Percentiles rank a stretch among this genome's conserved stretches.
phyloP scores from a whole-genome alignment of 129 eudicot species.

The Saposhnikovia divaricata region DNA sequence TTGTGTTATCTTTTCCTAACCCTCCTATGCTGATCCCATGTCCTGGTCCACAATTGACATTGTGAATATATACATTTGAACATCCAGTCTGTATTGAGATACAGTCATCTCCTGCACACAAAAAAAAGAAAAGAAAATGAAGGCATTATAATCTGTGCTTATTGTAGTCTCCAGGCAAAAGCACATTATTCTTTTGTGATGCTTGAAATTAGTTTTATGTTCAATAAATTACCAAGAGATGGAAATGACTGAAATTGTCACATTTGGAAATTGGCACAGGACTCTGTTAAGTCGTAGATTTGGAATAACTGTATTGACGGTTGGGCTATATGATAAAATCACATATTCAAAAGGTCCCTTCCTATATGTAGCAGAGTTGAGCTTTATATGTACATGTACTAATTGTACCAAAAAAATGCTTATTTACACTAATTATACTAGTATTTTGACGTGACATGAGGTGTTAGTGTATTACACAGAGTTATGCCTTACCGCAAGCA shows the following conservation, averaged over 20 bases:
- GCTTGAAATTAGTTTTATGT: not conserved
- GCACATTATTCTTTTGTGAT: not conserved
- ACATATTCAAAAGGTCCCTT: not conserved
- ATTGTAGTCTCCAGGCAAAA: not conserved
- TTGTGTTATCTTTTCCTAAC: conserved; percentile 44
- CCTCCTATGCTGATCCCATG: conserved; percentile 67
- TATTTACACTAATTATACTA: not conserved
- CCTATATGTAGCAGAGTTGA: not conserved
- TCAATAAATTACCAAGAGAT: not conserved
- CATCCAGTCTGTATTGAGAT: conserved; percentile 65
- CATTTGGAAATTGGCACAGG: not conserved
- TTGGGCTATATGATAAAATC: not conserved
- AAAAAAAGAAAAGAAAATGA: too few species aligned
- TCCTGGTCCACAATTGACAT: conserved; percentile 60
- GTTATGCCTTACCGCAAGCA: conserved; percentile 59
- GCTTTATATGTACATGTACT: not conserved
- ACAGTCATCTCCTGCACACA: conserved; percentile 55
- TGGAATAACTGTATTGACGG: not conserved
- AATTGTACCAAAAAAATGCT: not conserved
- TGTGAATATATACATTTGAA: conserved; percentile 44
- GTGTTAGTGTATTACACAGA: not conserved
- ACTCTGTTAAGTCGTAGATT: not conserved
- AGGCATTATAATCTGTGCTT: not conserved
- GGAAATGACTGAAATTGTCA: not conserved
- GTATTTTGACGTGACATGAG: not conserved